phyloP scores from a whole-genome alignment of 129 eudicot species.

The Helichrysum umbraculigerum region DNA sequence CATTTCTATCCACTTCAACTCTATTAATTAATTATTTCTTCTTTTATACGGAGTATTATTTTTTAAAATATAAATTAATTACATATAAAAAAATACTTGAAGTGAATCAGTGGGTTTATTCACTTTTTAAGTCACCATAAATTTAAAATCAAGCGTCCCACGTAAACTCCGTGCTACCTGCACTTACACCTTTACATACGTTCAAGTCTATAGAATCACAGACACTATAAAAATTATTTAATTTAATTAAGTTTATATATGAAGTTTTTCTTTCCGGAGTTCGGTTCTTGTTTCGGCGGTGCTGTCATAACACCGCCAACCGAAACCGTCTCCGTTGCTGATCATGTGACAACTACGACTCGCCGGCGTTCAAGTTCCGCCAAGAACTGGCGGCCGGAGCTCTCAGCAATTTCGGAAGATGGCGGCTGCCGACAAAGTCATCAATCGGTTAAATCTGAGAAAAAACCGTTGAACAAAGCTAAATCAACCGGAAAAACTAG shows the following conservation, averaged over 20 bases:
- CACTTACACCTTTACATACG: conserved; percentile 5
- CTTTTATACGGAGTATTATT: too few relatives aligned
- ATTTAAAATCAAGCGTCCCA: neutral
- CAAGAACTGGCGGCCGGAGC: conserved; percentile 58
- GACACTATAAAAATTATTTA: neutral
- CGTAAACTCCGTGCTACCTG: conserved; percentile 25
- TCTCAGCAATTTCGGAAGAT: conserved; percentile 53
- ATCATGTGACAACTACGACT: conserved; percentile 25
- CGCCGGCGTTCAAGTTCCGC: conserved; percentile 30
- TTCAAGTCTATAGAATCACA: neutral
- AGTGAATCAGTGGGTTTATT: conserved; percentile 31
- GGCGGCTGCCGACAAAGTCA: conserved; percentile 22
- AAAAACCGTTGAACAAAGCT: conserved; percentile 35
- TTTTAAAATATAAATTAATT: too few relatives aligned
- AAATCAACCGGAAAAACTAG: conserved; percentile 38
- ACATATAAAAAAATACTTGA: too few relatives aligned
- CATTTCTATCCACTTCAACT: conserved; percentile 7
- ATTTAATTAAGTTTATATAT: conserved; percentile 20
- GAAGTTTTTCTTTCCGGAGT: conserved; percentile 54
- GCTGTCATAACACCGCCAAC: conserved; percentile 32
- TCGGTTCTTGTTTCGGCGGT: conserved; percentile 49
- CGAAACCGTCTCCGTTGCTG: conserved; percentile 30
- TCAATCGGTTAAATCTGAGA: conserved; percentile 27
- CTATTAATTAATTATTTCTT: neutral
- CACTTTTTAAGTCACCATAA: conserved; percentile 29